These are phyloP conservation scores for Globisporangium ultimum DNA, from an alignment of 352 stramenopile species.

Conservation along the genomic window DNA sequence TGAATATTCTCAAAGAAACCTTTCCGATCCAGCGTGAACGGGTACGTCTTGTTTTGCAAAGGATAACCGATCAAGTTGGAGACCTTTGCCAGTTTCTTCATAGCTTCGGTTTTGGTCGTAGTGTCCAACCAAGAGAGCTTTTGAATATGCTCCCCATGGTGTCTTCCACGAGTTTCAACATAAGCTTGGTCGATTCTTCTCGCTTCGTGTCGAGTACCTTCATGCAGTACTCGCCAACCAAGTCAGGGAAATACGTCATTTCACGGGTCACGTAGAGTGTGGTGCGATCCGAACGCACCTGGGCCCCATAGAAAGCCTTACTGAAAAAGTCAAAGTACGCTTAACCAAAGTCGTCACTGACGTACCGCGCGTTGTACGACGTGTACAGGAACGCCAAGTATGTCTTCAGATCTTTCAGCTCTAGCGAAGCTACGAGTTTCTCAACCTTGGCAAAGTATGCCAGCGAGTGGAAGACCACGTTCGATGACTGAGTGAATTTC, in stretches of 20 bases:
- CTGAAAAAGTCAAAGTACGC: constrained; percentile 88
- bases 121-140: constrained; percentile 90
- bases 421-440: constrained; percentile 24
- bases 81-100: constrained; percentile 86
- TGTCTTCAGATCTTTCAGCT: constrained; percentile 39
- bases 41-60: constrained; percentile 35
- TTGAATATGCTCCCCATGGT: constrained; percentile 75
- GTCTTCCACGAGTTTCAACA: constrained; percentile 82
- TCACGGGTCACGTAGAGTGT: constrained; percentile 49
- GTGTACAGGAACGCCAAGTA: constrained; percentile 47
- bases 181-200: constrained; percentile 60
- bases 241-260: constrained; percentile 29
- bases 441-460: constrained; percentile 51
- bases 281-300: constrained; percentile 46
- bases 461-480: constrained; percentile 45
- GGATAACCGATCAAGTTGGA: constrained; percentile 71
- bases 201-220: constrained; percentile 69
- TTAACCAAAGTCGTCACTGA: constrained; percentile 65
- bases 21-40: constrained; percentile 19
- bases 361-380: constrained; percentile 25
- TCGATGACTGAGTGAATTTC: constrained; percentile 26
- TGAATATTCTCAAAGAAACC: constrained; percentile 53
- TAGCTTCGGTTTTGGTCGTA: constrained; percentile 65
- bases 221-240: constrained; percentile 72
- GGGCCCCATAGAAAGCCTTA: constrained; percentile 51